A percentile compares a stretch with the other conserved stretches of the same genome.
These are phyloP conservation scores for Globisporangium emineosum DNA, from an alignment of 352 stramenopile species.

Conservation along the genomic window DNA sequence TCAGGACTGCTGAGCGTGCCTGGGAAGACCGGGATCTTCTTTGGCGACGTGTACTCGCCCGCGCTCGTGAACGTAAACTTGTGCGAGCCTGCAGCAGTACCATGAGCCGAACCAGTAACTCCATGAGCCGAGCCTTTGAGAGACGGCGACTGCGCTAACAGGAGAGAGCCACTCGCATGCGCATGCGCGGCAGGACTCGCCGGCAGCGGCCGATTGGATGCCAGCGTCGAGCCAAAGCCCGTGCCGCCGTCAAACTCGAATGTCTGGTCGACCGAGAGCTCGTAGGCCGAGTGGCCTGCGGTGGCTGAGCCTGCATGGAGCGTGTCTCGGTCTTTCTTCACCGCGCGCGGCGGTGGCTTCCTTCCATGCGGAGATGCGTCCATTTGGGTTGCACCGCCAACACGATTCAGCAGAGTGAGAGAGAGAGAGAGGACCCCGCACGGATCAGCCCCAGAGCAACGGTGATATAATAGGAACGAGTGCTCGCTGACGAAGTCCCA, in stretches of 20 bases:
- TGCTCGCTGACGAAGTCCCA: background rate
- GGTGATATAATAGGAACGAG: background rate
- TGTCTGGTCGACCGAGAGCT: conserved; percentile 51
- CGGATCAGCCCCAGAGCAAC: background rate
- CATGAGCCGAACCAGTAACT: background rate
- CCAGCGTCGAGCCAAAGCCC: conserved; percentile 52
- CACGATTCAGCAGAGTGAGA: background rate
- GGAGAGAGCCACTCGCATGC: background rate
- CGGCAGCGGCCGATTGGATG: conserved; percentile 53
- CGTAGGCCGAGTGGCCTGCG: conserved; percentile 14
- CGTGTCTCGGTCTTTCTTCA: conserved; percentile 1
- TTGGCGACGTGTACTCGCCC: conserved; percentile 67
- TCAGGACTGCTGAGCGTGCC: conserved; percentile 59
- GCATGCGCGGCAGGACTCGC: conserved; percentile 25
- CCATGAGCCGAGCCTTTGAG: background rate
- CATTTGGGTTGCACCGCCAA: background rate
- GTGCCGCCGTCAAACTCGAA: conserved; percentile 75
- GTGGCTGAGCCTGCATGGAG: background rate
- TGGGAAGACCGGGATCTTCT: conserved; percentile 75
- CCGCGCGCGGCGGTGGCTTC: background rate
- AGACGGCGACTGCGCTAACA: conserved; percentile 20
- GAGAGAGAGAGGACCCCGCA: background rate
- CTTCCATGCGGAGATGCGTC: background rate
- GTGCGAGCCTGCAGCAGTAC: conserved; percentile 19
- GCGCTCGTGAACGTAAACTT: conserved; percentile 73